A percentile compares a stretch with the other conserved stretches of the same genome.
Conservation (phyloP, 148 eudicot genomes). For the Diospyros lotus region DNA sequence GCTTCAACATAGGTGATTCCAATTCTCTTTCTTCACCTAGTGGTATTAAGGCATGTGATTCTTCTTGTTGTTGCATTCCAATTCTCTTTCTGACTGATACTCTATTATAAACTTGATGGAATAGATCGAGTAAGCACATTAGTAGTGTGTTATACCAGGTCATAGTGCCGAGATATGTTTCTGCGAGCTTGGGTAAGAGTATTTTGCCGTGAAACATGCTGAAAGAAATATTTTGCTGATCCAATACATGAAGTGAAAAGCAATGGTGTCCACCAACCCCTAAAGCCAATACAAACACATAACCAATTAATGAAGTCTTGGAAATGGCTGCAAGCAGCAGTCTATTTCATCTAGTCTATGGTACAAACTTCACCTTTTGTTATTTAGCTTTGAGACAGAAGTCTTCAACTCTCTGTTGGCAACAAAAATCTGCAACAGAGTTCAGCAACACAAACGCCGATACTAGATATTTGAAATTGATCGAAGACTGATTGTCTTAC, state of each 20-base stretch:
- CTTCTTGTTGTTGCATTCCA: too few species aligned
- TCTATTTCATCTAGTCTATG: neutral
- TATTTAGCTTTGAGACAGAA: constrained; percentile 27
- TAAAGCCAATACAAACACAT: constrained; percentile 18
- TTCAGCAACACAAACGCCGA: constrained; percentile 5
- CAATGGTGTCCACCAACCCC: constrained; percentile 99
- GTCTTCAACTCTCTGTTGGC: constrained; percentile 64
- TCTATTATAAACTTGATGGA: neutral
- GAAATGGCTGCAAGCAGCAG: neutral
- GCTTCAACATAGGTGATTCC: too few species aligned
- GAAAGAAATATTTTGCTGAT: constrained; percentile 80
- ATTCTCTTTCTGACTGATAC: neutral
- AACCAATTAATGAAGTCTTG: neutral
- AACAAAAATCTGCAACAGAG: constrained; percentile 49
- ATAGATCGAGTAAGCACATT: neutral
- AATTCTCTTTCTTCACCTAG: too few species aligned
- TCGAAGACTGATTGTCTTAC: constrained; percentile 29
- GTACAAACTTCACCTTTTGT: constrained; percentile 40
- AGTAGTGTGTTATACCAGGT: constrained; percentile 49
- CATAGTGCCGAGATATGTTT: constrained; percentile 95
- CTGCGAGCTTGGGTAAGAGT: constrained; percentile 84
- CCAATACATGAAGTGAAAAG: constrained; percentile 75
- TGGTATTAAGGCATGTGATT: too few species aligned
- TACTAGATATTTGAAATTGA: constrained; percentile 1
- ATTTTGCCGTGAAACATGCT: constrained; percentile 74